Conservation (phyloP, 2,329 filamentous ascomycete species). For the Didymella pomorum region DNA sequence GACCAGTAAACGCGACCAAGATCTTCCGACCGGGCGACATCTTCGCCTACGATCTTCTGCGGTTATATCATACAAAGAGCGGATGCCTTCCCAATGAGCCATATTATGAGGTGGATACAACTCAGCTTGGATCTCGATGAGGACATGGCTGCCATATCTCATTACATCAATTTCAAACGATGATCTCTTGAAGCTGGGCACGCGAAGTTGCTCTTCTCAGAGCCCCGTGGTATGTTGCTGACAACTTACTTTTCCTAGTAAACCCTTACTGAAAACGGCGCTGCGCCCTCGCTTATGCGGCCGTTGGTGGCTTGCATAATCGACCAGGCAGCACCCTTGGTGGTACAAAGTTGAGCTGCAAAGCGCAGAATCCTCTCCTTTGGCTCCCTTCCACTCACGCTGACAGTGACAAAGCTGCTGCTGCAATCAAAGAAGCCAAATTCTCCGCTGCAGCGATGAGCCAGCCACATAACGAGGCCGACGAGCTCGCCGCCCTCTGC, state of each 20-base stretch:
- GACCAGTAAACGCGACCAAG: conserved; percentile 15
- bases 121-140: conserved; percentile 4
- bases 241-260: background rate
- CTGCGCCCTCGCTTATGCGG: background rate
- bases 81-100: background rate
- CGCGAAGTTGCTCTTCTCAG: background rate
- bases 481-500: too few relatives aligned
- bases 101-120: background rate
- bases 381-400: background rate
- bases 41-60: background rate
- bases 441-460: too few relatives aligned
- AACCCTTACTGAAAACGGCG: background rate
- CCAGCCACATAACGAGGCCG: too few relatives aligned
- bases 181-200: background rate
- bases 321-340: background rate
- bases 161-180: conserved; percentile 9
- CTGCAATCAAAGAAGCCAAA: too few relatives aligned
- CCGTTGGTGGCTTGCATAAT: background rate
- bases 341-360: background rate
- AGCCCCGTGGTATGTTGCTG: background rate
- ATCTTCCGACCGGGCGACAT: background rate
- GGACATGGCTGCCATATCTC: conserved; percentile 6
- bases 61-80: background rate
- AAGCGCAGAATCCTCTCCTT: background rate
- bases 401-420: too few relatives aligned